phyloP scores from a whole-genome alignment of 257 asterid species.

The Ehretia macrophylla region DNA sequence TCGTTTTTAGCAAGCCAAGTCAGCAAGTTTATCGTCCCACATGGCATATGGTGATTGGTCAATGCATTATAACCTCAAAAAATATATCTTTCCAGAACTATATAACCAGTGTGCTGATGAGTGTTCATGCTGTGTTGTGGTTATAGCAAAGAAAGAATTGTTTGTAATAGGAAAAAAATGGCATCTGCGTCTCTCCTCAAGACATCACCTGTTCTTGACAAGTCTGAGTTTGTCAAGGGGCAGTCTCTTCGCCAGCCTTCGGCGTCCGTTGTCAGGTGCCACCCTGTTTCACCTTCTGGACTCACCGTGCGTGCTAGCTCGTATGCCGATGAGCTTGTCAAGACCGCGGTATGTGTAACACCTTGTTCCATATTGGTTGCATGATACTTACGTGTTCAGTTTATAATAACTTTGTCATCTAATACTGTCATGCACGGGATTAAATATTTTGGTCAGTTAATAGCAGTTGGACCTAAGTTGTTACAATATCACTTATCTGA shows the following conservation, averaged over 20 bases:
- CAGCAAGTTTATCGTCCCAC: constrained; percentile 39
- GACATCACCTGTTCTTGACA: constrained; percentile 63
- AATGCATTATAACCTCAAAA: constrained; percentile 35
- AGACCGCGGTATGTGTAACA: constrained; percentile 46
- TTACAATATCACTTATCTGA: no score
- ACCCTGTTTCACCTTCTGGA: constrained; percentile 31
- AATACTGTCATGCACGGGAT: no score
- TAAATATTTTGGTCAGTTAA: no score
- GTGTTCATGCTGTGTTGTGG: background rate
- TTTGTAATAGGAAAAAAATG: constrained; percentile 25
- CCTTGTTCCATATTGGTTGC: background rate
- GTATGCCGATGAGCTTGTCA: constrained; percentile 59
- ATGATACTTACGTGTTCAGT: background rate
- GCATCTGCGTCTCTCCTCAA: constrained; percentile 69
- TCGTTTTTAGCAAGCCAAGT: constrained; percentile 13
- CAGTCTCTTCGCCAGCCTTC: constrained; percentile 43
- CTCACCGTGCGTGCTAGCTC: constrained; percentile 48
- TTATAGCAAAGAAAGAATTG: constrained; percentile 1
- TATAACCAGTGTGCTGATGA: constrained; percentile 8
- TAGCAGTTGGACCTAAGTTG: no score
- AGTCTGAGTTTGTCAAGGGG: constrained; percentile 53
- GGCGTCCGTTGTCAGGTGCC: constrained; percentile 32
- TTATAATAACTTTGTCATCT: no score
- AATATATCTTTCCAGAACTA: constrained; percentile 31
- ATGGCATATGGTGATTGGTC: constrained; percentile 32